These are phyloP conservation scores for Fraxinus excelsior DNA, from an alignment of 257 asterid species.

Conservation along the genomic window DNA sequence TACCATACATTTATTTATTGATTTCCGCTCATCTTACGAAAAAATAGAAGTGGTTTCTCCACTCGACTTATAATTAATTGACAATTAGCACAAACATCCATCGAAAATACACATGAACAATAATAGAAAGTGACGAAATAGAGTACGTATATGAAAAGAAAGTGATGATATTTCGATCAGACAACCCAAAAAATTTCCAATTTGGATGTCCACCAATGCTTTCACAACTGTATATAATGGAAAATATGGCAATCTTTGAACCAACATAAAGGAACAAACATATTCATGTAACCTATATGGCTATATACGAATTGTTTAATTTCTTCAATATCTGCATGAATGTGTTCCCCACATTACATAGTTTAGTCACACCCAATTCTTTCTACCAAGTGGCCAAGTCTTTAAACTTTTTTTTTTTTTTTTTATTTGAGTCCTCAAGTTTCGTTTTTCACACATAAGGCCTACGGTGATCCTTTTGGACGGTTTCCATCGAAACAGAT, in stretches of 20 bases:
- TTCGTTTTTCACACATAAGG: not conserved
- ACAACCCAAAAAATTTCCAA: slow-evolving; percentile 18
- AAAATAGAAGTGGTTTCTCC: not conserved
- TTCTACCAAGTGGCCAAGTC: slow-evolving; percentile 26
- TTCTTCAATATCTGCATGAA: slow-evolving; percentile 61
- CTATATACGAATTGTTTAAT: slow-evolving; percentile 14
- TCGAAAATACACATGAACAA: not conserved
- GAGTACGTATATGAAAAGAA: not conserved
- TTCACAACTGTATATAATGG: slow-evolving; percentile 34
- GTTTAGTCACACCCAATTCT: slow-evolving; percentile 34
- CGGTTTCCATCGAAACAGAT: not conserved
- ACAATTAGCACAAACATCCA: too few relatives aligned
- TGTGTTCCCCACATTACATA: slow-evolving; percentile 65
- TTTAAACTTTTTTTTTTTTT: not conserved
- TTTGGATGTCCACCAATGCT: slow-evolving; percentile 25
- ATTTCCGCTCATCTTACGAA: too few relatives aligned
- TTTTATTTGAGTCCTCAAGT: slow-evolving; percentile 1
- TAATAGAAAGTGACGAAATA: not conserved
- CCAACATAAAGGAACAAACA: slow-evolving; percentile 29
- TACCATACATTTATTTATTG: not conserved
- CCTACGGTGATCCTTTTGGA: not conserved
- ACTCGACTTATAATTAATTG: not conserved
- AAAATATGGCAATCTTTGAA: slow-evolving; percentile 19
- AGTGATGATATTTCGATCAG: not conserved
- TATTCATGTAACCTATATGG: slow-evolving; percentile 26